Percentiles rank a stretch among this genome's conserved stretches.
phyloP scores from a whole-genome alignment of 2,329 filamentous ascomycete genomes.

The Rhynchosporium agropyri region DNA sequence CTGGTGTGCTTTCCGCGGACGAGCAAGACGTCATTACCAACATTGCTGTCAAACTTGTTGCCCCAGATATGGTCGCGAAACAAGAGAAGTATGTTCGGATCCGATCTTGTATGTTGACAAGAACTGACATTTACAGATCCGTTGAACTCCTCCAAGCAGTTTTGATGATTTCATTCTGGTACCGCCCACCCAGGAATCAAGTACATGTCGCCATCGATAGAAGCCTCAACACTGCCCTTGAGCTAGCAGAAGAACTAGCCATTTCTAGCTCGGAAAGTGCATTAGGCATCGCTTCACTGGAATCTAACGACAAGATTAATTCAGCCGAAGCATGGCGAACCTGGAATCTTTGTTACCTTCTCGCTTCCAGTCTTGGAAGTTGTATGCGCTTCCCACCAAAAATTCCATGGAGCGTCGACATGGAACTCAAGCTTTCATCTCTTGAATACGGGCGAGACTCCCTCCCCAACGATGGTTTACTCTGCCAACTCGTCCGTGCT shows the following conservation, averaged over 20 bases:
- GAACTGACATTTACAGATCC: neutral
- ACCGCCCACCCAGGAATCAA: constrained; percentile 18
- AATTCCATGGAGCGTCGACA: constrained; percentile 11
- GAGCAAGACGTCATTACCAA: constrained; percentile 12
- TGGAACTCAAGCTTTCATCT: constrained; percentile 17
- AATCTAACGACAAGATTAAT: neutral
- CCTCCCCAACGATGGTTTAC: constrained; percentile 7
- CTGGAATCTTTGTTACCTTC: constrained; percentile 15
- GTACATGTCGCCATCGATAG: constrained; percentile 15
- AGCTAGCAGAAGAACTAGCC: constrained; percentile 11
- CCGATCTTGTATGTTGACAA: neutral
- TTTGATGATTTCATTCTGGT: constrained; percentile 20
- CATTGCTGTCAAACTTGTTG: constrained; percentile 3
- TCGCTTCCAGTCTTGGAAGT: neutral
- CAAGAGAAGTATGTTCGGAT: constrained; percentile 8
- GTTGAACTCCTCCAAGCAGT: constrained; percentile 18
- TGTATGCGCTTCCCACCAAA: constrained; percentile 16
- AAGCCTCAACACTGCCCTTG: neutral
- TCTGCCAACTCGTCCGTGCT: constrained; percentile 19
- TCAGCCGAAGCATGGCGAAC: constrained; percentile 21
- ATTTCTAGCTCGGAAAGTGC: constrained; percentile 14
- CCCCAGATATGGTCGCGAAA: constrained; percentile 14
- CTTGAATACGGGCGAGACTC: constrained; percentile 20
- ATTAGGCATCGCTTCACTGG: neutral
- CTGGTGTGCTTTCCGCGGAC: constrained; percentile 1